These are phyloP conservation scores for Actinidia arguta DNA, from an alignment of 179 eudicot genomes.

Conservation along the genomic window DNA sequence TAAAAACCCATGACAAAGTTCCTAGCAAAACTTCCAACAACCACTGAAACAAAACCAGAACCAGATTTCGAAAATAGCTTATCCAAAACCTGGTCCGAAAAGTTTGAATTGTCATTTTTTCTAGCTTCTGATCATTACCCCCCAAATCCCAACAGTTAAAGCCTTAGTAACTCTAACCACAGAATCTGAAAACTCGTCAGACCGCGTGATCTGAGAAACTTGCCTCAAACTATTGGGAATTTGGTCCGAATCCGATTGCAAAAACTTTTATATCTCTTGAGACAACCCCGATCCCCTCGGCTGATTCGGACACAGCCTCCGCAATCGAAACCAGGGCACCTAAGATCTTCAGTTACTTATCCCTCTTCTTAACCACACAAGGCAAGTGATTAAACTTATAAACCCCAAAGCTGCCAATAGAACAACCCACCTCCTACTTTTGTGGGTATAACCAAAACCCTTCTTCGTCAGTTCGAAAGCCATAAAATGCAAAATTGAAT, in stretches of 20 bases:
- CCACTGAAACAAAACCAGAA: constrained; percentile 79
- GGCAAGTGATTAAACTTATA: constrained; percentile 72
- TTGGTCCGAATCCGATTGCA: constrained; percentile 71
- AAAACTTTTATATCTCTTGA: constrained; percentile 75
- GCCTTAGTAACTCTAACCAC: constrained; percentile 54
- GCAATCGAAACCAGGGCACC: constrained; percentile 55
- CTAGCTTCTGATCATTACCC: constrained; percentile 49
- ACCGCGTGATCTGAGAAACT: constrained; percentile 62
- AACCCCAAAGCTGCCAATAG: constrained; percentile 66
- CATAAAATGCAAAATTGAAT: constrained; percentile 37
- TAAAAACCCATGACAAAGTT: constrained; percentile 68
- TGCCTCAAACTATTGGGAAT: constrained; percentile 85
- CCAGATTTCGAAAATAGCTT: constrained; percentile 77
- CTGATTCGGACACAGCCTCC: constrained; percentile 65
- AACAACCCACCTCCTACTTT: constrained; percentile 67
- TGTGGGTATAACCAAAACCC: constrained; percentile 48
- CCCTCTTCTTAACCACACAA: constrained; percentile 60
- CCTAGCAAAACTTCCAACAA: constrained; percentile 85
- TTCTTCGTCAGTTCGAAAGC: constrained; percentile 57
- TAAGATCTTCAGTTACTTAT: constrained; percentile 47
- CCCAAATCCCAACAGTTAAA: constrained; percentile 61
- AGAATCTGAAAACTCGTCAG: constrained; percentile 61
- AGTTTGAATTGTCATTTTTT: constrained; percentile 31
- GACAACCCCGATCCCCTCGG: constrained; percentile 72
- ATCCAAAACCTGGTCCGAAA: constrained; percentile 62